Evolutionary conservation across 306 rosid genomes (phyloP).

Genomic region (Cucumis hystrix): DNA sequence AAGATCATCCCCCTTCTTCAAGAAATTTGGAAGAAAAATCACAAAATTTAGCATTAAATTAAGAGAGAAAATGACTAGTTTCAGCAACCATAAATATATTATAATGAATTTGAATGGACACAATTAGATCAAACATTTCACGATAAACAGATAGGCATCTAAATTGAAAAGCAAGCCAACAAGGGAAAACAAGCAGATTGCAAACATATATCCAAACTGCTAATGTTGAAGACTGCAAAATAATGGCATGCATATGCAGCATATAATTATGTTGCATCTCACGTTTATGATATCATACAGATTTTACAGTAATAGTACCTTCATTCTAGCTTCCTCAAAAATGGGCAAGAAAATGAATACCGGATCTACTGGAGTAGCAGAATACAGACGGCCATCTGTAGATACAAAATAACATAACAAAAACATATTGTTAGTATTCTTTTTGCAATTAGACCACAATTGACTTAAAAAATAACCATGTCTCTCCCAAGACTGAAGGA

Average conservation of each 20-base stretch:
- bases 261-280: not conserved
- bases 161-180: not conserved
- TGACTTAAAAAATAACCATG: not conserved
- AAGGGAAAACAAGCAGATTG: not conserved
- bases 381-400: slow-evolving; percentile 69
- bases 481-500: not conserved
- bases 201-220: not conserved
- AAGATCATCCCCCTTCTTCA: slow-evolving; percentile 68
- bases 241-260: not conserved
- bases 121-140: not conserved
- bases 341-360: slow-evolving; percentile 74
- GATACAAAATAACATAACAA: not conserved
- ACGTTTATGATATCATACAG: not conserved
- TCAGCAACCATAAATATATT: not conserved
- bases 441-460: not conserved
- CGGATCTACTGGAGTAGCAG: slow-evolving; percentile 78
- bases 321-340: slow-evolving; percentile 89
- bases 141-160: not conserved
- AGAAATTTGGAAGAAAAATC: slow-evolving; percentile 11
- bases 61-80: not conserved
- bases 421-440: not conserved
- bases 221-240: not conserved
- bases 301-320: slow-evolving; percentile 24
- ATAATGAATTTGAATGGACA: not conserved
- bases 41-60: not conserved